Evolutionary conservation across 208 protist species (phyloP).

Genomic region (Leishmania braziliensis): DNA sequence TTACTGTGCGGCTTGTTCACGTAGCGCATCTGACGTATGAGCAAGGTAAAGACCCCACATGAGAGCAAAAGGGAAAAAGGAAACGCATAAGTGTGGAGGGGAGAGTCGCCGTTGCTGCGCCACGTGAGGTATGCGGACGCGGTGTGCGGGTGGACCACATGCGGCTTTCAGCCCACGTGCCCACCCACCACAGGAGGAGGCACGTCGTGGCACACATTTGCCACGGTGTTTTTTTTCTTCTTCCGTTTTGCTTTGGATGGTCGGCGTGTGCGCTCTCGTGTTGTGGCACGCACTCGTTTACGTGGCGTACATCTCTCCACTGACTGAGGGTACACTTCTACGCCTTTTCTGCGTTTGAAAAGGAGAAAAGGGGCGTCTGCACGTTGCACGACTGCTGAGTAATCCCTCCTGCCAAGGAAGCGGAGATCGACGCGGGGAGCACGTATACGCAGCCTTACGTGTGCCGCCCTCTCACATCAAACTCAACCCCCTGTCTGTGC

Average conservation of each 20-base stretch:
- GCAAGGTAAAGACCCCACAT: neutral
- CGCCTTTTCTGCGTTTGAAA: neutral
- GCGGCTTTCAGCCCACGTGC: neutral
- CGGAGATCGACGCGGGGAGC: neutral
- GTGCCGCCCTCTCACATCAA: neutral
- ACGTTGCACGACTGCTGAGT: neutral
- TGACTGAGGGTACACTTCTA: neutral
- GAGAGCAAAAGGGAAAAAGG: neutral
- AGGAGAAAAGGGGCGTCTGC: neutral
- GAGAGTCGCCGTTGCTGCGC: neutral
- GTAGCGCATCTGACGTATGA: neutral
- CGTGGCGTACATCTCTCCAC: neutral
- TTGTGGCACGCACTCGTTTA: neutral
- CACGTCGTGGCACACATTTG: too few relatives aligned
- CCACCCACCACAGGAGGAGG: neutral
- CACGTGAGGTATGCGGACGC: neutral
- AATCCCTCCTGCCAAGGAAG: neutral
- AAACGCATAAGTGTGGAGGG: neutral
- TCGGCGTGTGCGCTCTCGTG: neutral
- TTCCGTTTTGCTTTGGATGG: neutral
- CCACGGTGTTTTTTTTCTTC: too few relatives aligned
- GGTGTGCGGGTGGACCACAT: neutral
- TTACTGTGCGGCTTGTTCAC: neutral
- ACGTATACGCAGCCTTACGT: neutral
- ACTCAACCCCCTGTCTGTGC: neutral